These are phyloP conservation scores for Coniosporium tulheliwenetii DNA, from an alignment of 2,329 filamentous ascomycete genomes.

Conservation along the genomic window DNA sequence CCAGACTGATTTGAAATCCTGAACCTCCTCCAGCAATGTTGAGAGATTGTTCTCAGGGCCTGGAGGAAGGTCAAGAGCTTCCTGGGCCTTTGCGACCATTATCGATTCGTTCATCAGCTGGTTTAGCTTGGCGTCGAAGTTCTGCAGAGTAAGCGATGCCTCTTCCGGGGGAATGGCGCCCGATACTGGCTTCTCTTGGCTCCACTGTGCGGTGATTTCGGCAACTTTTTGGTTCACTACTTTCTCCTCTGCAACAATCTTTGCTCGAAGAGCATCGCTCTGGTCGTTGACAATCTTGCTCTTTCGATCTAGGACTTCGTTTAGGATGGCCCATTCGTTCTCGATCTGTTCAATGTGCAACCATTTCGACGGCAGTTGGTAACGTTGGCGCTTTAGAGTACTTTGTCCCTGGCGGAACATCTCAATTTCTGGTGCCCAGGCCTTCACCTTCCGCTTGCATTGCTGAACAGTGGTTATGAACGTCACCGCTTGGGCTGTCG, in stretches of 20 bases:
- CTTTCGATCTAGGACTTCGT: constrained; percentile 83
- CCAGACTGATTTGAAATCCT: constrained; percentile 99
- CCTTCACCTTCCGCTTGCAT: constrained; percentile 83
- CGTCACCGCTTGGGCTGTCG: constrained; percentile 89
- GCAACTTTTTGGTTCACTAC: constrained; percentile 77
- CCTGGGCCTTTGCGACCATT: constrained; percentile 92
- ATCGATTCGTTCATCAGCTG: constrained; percentile 75
- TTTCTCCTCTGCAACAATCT: constrained; percentile 88
- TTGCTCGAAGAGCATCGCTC: constrained; percentile 83
- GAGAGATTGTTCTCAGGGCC: constrained; percentile 66
- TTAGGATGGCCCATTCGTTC: constrained; percentile 85
- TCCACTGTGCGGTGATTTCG: constrained; percentile 78
- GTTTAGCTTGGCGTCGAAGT: constrained; percentile 74
- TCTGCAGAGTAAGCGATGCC: constrained; percentile 65
- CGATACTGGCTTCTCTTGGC: constrained; percentile 91
- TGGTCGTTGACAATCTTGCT: constrained; percentile 93
- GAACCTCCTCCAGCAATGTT: constrained; percentile 85
- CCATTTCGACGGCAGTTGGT: constrained; percentile 90
- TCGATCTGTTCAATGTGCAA: constrained; percentile 91
- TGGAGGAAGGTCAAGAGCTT: constrained; percentile 79
- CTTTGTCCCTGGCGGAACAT: constrained; percentile 93
- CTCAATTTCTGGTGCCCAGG: constrained; percentile 92
- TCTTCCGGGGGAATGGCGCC: constrained; percentile 83
- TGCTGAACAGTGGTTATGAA: constrained; percentile 98
- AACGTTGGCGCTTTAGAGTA: constrained; percentile 77